Conservation (phyloP, 352 stramenopile species). For the Phytophthora nicotianae region DNA sequence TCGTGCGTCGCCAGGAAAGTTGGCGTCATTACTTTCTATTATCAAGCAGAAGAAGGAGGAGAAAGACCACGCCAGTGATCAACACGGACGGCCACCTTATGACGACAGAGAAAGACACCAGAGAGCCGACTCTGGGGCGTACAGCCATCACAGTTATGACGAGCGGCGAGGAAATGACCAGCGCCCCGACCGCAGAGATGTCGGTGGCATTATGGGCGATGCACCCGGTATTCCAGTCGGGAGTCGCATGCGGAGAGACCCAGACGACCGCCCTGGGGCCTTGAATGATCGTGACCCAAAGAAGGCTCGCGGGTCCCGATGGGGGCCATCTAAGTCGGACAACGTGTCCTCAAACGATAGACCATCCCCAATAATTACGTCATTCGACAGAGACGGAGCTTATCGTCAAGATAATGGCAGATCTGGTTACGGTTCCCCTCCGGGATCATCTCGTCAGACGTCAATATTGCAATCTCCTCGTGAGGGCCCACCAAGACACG, state of each 20-base stretch:
- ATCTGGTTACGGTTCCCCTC: slow-evolving; percentile 30
- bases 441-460: slow-evolving; percentile 21
- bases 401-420: slow-evolving; percentile 29
- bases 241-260: slow-evolving; percentile 29
- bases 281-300: slow-evolving; percentile 58
- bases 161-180: slow-evolving; percentile 25
- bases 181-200: slow-evolving; percentile 22
- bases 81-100: slow-evolving; percentile 10
- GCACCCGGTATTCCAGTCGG: slow-evolving; percentile 28
- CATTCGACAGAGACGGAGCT: slow-evolving; percentile 31
- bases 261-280: slow-evolving; percentile 33
- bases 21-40: slow-evolving; percentile 81
- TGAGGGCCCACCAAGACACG: slow-evolving; percentile 19
- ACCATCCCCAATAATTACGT: slow-evolving; percentile 57
- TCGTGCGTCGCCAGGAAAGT: slow-evolving; percentile 52
- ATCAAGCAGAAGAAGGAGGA: slow-evolving; percentile 85
- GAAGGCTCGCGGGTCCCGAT: slow-evolving; percentile 71
- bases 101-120: slow-evolving; percentile 23
- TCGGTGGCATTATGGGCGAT: slow-evolving; percentile 37
- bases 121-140: slow-evolving; percentile 17
- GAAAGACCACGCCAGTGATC: slow-evolving; percentile 28
- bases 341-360: slow-evolving; percentile 37
- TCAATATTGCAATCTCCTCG: slow-evolving; percentile 31
- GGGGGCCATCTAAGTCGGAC: slow-evolving; percentile 60
- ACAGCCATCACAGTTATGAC: slow-evolving; percentile 29